Evolutionary conservation across 805 yeast species (phyloP).

Genomic region (Yarrowia sp.): DNA sequence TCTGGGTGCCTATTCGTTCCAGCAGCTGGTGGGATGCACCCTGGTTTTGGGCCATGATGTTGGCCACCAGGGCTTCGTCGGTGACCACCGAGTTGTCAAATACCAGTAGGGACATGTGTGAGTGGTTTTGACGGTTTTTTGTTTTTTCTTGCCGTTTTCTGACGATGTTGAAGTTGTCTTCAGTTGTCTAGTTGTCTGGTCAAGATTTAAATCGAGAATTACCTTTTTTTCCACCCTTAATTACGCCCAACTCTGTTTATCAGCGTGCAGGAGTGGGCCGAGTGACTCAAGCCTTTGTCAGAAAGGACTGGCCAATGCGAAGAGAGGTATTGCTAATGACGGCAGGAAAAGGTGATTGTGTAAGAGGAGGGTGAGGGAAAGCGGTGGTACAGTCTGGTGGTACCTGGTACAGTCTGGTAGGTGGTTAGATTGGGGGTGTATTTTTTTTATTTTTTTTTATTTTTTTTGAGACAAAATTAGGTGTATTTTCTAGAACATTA

Average conservation of each 20-base stretch:
- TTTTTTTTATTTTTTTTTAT: too few relatives aligned
- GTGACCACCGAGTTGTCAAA: constrained; percentile 26
- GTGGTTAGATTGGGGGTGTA: too few relatives aligned
- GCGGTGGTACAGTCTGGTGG: too few relatives aligned
- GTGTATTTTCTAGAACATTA: too few relatives aligned
- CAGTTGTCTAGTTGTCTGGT: too few relatives aligned
- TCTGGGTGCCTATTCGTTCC: constrained; percentile 38
- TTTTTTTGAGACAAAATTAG: too few relatives aligned
- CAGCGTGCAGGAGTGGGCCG: background rate
- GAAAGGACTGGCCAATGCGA: background rate
- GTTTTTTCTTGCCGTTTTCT: too few relatives aligned
- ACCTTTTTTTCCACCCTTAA: background rate
- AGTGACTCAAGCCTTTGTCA: constrained; percentile 13
- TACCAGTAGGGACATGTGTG: constrained; percentile 14
- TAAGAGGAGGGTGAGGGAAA: too few relatives aligned
- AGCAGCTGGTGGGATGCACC: constrained; percentile 38
- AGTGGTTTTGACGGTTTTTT: background rate
- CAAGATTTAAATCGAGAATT: too few relatives aligned
- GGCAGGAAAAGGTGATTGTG: too few relatives aligned
- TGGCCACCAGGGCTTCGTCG: constrained; percentile 13
- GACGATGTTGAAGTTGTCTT: background rate
- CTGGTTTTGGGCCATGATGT: background rate
- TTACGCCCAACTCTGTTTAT: constrained; percentile 15
- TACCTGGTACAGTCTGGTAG: too few relatives aligned
- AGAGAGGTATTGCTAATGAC: background rate